Conservation (phyloP, 345 rosid species). For the Mercurialis annua region DNA sequence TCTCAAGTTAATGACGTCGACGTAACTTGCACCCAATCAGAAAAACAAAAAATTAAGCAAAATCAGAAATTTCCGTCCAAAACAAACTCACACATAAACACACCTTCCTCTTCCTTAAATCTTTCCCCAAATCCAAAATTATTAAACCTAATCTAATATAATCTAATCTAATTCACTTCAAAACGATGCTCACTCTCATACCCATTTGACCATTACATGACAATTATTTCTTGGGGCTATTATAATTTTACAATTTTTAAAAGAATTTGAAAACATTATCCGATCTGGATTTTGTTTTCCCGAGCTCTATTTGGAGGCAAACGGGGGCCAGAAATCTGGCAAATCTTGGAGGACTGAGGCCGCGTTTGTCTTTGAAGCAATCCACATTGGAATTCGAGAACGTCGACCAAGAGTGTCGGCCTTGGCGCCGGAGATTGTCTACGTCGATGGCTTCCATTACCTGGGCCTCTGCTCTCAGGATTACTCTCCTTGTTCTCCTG, state of each 20-base stretch:
- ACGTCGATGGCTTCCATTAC: slow-evolving; percentile 62
- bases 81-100: background rate
- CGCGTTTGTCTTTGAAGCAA: slow-evolving; percentile 50
- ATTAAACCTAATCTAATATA: background rate
- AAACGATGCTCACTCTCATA: no score
- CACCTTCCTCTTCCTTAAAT: background rate
- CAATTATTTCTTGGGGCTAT: background rate
- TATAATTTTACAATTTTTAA: no score
- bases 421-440: slow-evolving; percentile 46
- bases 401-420: slow-evolving; percentile 48
- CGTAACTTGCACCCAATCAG: background rate
- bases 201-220: background rate
- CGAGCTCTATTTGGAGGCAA: background rate
- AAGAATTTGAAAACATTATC: background rate
- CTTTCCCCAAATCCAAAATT: background rate
- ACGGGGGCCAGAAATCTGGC: slow-evolving; percentile 43
- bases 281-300: background rate
- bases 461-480: slow-evolving; percentile 70
- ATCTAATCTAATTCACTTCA: no score
- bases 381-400: slow-evolving; percentile 30
- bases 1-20: background rate
- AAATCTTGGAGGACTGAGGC: slow-evolving; percentile 36
- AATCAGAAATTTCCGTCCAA: background rate
- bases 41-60: background rate
- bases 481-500: slow-evolving; percentile 64